Evolutionary conservation across 768 basidiomycete genomes (phyloP).

Genomic region (Amanita exitialis): DNA sequence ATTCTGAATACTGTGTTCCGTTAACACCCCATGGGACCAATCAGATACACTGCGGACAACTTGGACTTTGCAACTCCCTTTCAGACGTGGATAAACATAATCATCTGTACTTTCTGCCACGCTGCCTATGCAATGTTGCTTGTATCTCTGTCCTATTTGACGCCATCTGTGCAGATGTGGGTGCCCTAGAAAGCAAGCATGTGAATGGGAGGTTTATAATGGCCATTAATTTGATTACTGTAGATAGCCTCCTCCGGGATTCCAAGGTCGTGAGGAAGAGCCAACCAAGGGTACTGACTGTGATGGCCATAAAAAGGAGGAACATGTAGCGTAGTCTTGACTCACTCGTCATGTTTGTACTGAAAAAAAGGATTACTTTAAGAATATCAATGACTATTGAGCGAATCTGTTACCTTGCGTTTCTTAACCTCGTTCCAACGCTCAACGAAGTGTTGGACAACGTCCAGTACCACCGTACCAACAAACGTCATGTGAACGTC

Average conservation of each 20-base stretch:
- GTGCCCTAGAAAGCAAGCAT: constrained; percentile 29
- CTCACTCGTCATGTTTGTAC: constrained; percentile 41
- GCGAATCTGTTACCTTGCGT: constrained; percentile 41
- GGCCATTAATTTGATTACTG: constrained; percentile 19
- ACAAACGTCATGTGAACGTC: constrained; percentile 86
- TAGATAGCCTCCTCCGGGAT: constrained; percentile 53
- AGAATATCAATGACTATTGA: constrained; percentile 1
- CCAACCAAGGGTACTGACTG: constrained; percentile 58
- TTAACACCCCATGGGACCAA: constrained; percentile 91
- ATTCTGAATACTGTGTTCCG: constrained; percentile 87
- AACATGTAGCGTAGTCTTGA: constrained; percentile 1
- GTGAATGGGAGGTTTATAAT: background rate
- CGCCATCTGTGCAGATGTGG: constrained; percentile 61
- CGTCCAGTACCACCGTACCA: constrained; percentile 80
- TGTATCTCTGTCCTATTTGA: constrained; percentile 46
- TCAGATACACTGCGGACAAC: constrained; percentile 80
- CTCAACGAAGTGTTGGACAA: constrained; percentile 89
- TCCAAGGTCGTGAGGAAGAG: constrained; percentile 64
- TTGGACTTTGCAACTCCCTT: constrained; percentile 61
- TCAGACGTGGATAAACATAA: constrained; percentile 6
- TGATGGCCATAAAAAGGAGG: constrained; percentile 3
- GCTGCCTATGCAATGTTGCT: constrained; percentile 42
- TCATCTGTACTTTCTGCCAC: constrained; percentile 29
- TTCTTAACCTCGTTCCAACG: constrained; percentile 88
- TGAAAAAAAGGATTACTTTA: constrained; percentile 9